Conservation (phyloP, 495 filamentous ascomycete species). For the Hypoxylon lenormandii region DNA sequence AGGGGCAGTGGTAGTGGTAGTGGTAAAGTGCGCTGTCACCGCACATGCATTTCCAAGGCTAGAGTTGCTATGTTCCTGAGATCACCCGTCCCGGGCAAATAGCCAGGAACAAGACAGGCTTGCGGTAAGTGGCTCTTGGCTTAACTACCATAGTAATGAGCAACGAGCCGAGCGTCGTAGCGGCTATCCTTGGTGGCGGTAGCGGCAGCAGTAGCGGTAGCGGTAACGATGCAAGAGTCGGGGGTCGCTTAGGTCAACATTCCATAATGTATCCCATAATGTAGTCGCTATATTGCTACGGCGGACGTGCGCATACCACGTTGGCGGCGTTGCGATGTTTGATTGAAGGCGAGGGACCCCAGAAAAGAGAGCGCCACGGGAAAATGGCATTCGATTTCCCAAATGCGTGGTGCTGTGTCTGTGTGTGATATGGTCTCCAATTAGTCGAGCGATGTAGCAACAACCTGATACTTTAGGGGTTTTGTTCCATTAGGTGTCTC, state of each 20-base stretch:
- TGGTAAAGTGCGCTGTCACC: constrained; percentile 41
- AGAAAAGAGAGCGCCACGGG: constrained; percentile 21
- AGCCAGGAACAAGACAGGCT: constrained; percentile 18
- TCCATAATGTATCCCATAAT: neutral
- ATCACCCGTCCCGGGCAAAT: constrained; percentile 20
- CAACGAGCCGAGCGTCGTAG: constrained; percentile 5
- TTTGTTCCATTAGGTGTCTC: constrained; percentile 40
- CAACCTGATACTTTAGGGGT: constrained; percentile 32
- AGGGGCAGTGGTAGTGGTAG: too few species aligned
- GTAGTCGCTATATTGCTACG: constrained; percentile 25
- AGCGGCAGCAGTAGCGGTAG: neutral
- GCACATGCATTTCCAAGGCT: constrained; percentile 34
- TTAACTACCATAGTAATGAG: constrained; percentile 22
- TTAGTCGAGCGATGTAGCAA: constrained; percentile 38
- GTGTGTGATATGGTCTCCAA: constrained; percentile 46
- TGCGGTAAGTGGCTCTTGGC: constrained; percentile 7
- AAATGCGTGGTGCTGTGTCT: constrained; percentile 32
- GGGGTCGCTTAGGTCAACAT: constrained; percentile 7
- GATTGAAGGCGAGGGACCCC: constrained; percentile 19
- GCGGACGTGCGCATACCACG: constrained; percentile 38
- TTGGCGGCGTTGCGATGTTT: constrained; percentile 6
- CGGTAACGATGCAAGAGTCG: constrained; percentile 20
- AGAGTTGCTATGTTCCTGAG: constrained; percentile 24
- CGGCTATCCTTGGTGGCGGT: constrained; percentile 15
- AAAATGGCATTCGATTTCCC: constrained; percentile 11